Percentiles rank a stretch among this genome's conserved stretches.
Conservation (phyloP, 768 basidiomycete genomes). For the Russula sp. region DNA sequence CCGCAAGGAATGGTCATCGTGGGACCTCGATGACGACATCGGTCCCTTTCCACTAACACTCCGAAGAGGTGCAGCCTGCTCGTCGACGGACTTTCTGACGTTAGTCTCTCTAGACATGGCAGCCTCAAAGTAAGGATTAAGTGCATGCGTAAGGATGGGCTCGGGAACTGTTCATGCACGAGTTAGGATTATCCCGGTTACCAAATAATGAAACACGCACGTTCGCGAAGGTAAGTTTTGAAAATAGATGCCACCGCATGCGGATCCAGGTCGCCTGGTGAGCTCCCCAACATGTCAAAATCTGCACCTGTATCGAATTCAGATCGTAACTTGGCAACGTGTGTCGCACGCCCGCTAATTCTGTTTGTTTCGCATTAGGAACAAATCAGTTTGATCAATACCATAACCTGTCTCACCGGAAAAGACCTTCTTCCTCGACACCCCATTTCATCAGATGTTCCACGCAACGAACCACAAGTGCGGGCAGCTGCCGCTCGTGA, state of each 20-base stretch:
- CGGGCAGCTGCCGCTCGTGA: constrained; percentile 51
- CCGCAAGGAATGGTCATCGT: constrained; percentile 46
- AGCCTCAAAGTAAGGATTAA: constrained; percentile 75
- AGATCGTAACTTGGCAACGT: constrained; percentile 66
- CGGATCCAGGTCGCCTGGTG: constrained; percentile 87
- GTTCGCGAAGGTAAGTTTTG: constrained; percentile 88
- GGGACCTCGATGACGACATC: constrained; percentile 23
- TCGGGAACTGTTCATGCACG: constrained; percentile 66
- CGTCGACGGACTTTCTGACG: constrained; percentile 34
- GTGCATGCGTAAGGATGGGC: constrained; percentile 70
- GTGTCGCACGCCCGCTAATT: constrained; percentile 78
- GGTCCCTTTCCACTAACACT: constrained; percentile 19
- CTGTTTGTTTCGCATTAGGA: constrained; percentile 41
- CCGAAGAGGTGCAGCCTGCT: constrained; percentile 17
- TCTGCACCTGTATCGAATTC: constrained; percentile 91
- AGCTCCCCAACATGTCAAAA: constrained; percentile 73
- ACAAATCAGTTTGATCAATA: constrained; percentile 2
- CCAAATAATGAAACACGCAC: constrained; percentile 50
- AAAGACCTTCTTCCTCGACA: constrained; percentile 80
- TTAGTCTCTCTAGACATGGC: constrained; percentile 60
- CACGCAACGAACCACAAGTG: constrained; percentile 75
- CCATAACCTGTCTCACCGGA: constrained; percentile 54
- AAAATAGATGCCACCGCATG: constrained; percentile 92
- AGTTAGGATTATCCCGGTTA: constrained; percentile 16
- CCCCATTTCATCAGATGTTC: constrained; percentile 84